Evolutionary conservation across 148 eudicot genomes (phyloP).

Genomic region (Silene latifolia): DNA sequence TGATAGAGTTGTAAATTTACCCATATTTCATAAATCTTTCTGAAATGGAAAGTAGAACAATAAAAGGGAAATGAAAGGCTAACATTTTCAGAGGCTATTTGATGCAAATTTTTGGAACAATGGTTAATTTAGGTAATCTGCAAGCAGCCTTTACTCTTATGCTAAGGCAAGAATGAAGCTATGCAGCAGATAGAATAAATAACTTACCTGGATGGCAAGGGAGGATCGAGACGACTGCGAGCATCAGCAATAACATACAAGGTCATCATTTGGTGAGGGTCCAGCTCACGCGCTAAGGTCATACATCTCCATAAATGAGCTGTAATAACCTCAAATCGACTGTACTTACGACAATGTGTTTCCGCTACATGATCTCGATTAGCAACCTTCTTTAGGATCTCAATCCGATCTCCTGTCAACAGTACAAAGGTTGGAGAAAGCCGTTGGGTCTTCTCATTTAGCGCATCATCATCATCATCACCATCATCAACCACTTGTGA

Average conservation of each 20-base stretch:
- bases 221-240: not conserved
- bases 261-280: not conserved
- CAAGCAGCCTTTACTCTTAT: no score
- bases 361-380: not conserved
- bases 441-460: not conserved
- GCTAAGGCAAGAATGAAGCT: no score
- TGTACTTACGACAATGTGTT: not conserved
- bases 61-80: no score
- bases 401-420: not conserved
- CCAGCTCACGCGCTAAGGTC: not conserved
- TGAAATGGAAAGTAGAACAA: no score
- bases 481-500: not conserved
- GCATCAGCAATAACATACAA: not conserved
- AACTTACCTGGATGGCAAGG: conserved; percentile 37
- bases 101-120: no score
- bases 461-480: not conserved
- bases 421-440: not conserved
- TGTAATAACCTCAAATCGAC: not conserved
- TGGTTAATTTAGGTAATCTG: no score
- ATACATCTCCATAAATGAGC: conserved; percentile 18
- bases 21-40: no score
- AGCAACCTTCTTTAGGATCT: not conserved
- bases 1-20: no score
- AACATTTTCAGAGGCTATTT: no score
- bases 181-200: no score